Evolutionary conservation across 2,329 filamentous ascomycete genomes (phyloP).

Genomic region (Talaromyces albobiverticillius): DNA sequence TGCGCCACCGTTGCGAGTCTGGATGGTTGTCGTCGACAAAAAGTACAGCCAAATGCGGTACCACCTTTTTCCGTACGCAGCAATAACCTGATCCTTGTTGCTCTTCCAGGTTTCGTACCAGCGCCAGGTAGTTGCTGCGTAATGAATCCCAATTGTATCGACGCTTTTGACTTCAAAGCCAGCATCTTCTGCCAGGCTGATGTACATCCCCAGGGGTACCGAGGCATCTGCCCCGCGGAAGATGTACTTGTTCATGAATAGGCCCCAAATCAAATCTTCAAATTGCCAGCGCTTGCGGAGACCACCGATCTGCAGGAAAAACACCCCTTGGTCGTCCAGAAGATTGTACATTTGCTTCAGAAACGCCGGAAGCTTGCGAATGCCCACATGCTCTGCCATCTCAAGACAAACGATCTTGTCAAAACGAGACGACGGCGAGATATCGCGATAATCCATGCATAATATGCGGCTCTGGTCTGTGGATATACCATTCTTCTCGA

Average conservation of each 20-base stretch:
- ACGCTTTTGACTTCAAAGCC: slow-evolving; percentile 78
- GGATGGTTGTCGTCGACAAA: neutral
- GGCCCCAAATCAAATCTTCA: slow-evolving; percentile 86
- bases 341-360: slow-evolving; percentile 79
- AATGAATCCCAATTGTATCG: slow-evolving; percentile 87
- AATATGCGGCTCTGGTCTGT: slow-evolving; percentile 70
- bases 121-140: slow-evolving; percentile 84
- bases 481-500: neutral
- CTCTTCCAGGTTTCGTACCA: slow-evolving; percentile 94
- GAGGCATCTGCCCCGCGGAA: slow-evolving; percentile 91
- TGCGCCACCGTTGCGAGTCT: neutral
- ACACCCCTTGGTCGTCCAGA: slow-evolving; percentile 84
- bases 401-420: slow-evolving; percentile 89
- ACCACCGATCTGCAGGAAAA: slow-evolving; percentile 86
- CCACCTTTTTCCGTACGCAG: slow-evolving; percentile 85
- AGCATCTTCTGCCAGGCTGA: slow-evolving; percentile 72
- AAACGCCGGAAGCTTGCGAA: slow-evolving; percentile 73
- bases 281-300: slow-evolving; percentile 87
- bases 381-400: slow-evolving; percentile 92
- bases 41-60: slow-evolving; percentile 65
- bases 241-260: slow-evolving; percentile 96
- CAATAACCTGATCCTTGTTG: slow-evolving; percentile 78
- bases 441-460: slow-evolving; percentile 92
- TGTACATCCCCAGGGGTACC: slow-evolving; percentile 75
- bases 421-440: slow-evolving; percentile 71